Base-by-base conservation (phyloP, 140 eudicot genomes). In the Bidens hawaiensis region DNA sequence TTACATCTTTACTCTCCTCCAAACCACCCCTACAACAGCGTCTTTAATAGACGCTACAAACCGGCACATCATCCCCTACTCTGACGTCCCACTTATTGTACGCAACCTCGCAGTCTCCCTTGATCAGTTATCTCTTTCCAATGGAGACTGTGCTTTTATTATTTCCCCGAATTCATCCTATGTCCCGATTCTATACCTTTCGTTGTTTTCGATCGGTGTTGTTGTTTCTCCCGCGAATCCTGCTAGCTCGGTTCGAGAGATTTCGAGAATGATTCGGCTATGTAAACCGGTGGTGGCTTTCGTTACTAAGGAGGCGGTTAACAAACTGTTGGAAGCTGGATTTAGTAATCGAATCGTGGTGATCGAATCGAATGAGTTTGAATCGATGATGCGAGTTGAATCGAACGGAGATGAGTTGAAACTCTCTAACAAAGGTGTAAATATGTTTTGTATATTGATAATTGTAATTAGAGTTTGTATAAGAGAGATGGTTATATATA, bases 171-270 rank as follows among this genome's bases (percentile, higher is more conserved):
- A 82, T 42, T 79, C 78, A 0, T 7, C 74, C 25, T 46, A 77
- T 42, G 19, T 79, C 1, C 94, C 94, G 0, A 24, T 82, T 10
- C 58, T 85, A n/a, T 77, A 60, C 50, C 86, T 82, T 24, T 46
- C 89, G 0, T 57, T 84, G 23, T 75, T 83, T 40, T 60, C 85
- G 6, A 31, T 88, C 18, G 86, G 94, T 30, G 89, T 71, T 38
- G 43, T 26, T 3, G 82, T 85, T 42, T 85, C 86, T 0, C 86
- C 89, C 10, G 72, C 73, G 19, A 85, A 79, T 59, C 94, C 94
- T 5, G 66, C 72, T 27, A 66, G 75, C 72, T 79, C 94, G 6
- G 1, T 5, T 16, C 6, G 31, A 5, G 94, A 85, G 50, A 47
- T 85, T 38, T 43, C 78, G 13, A 70, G 58, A 17, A 80, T 74